Percentiles rank a stretch among this genome's conserved stretches.
Evolutionary conservation across 2,329 filamentous ascomycete species (phyloP).

Genomic region (Pseudovirgaria hyperparasitica): DNA sequence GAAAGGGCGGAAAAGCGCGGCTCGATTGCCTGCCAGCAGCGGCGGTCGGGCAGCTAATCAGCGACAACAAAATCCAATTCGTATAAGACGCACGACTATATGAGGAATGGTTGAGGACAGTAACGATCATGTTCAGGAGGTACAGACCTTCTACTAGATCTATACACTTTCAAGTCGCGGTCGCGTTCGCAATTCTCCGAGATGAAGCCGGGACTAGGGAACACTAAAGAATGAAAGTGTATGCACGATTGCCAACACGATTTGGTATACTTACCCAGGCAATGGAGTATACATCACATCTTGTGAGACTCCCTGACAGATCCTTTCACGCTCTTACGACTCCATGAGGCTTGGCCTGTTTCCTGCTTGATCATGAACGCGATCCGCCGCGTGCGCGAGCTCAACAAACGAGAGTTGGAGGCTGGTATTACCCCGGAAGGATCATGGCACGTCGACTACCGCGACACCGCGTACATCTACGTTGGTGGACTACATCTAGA

Average conservation of each 20-base stretch:
- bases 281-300: conserved; percentile 2
- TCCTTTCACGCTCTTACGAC: not conserved
- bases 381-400: conserved; percentile 79
- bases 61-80: too few species aligned
- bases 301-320: conserved; percentile 1
- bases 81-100: too few species aligned
- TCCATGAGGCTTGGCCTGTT: not conserved
- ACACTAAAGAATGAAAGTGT: not conserved
- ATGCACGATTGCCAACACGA: conserved; percentile 4
- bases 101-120: too few species aligned
- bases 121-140: too few species aligned
- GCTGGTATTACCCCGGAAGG: conserved; percentile 73
- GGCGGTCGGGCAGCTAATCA: too few species aligned
- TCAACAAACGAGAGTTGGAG: conserved; percentile 92
- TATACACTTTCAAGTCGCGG: too few species aligned
- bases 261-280: not conserved
- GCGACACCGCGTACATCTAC: conserved; percentile 93
- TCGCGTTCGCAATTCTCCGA: too few species aligned
- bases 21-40: too few species aligned
- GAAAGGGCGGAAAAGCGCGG: too few species aligned
- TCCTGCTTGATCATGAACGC: conserved; percentile 66
- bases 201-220: too few species aligned
- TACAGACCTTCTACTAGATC: too few species aligned
- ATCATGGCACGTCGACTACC: conserved; percentile 96
- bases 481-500: conserved; percentile 89